Evolutionary conservation across 192 early-diverging fungal species (phyloP), one percentile per base, ranked within the genome.

Genomic region (Entomortierella lignicola): DNA sequence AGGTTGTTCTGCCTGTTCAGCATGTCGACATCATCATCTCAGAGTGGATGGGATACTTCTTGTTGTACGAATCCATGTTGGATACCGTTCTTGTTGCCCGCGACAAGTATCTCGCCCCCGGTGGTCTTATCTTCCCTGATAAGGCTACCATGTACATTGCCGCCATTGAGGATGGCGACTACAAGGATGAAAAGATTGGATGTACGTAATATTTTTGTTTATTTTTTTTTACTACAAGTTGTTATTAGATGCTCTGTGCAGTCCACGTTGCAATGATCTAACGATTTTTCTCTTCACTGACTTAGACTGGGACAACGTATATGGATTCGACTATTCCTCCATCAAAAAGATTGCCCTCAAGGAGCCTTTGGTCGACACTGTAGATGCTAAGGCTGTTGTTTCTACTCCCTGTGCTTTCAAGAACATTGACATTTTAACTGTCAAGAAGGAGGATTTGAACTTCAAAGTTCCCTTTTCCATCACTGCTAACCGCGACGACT

Each of bases 41-140:
- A 2, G 95, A 96, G 74, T 96, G 95, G 95, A 96, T 96, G 95
- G 94, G 94, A 15, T 96, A 96, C 81, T 96, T 96, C 72, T 84
- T 96, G 26, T 80, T 96, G 31, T 96, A 91, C 81, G 95, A 96
- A 77, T 92, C 92, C 60, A 96, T 96, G 95, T 83, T 96, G 60
- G 95, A 96, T 77, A 94, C 94, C 2, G 95, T 96, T 21, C 80
- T 96, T 29, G 86, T 88, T 29, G 95, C 95, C 7, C 87, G 95
- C 55, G 93, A 96, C 83, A 85, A 89, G 66, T 95, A 89, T 85
- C 82, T 96, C 11, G 87, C 79, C 55, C 63, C 71, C n/a, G 71
- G 80, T 27, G 83, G 87, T 81, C 64, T 86, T 18, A 81, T 94
- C 84, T 90, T 87, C 32, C 94, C 94, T 20, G 89, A 87, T 56